Percentiles rank a stretch among this genome's conserved stretches.
Conservation (phyloP, 768 basidiomycete species). For the Dioszegia aurantiaca region DNA sequence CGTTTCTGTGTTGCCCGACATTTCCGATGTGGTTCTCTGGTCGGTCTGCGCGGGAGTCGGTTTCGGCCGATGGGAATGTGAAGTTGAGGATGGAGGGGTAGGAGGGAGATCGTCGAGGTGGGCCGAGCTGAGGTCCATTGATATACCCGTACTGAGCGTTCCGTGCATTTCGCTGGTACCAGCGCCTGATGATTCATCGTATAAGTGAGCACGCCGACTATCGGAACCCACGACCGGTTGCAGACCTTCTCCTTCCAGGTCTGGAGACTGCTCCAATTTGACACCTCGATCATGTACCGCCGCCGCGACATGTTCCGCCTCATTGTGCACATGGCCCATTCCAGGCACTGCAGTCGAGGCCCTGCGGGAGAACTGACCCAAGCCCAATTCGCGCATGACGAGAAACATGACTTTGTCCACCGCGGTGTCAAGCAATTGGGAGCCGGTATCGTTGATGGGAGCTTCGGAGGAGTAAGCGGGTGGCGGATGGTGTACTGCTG, state of each 20-base stretch:
- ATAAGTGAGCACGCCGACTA: neutral
- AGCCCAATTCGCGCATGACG: slow-evolving; percentile 35
- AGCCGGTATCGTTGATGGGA: slow-evolving; percentile 13
- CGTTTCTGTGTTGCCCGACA: neutral
- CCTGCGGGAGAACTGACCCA: neutral
- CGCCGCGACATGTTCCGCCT: slow-evolving; percentile 6
- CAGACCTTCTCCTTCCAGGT: too few species aligned
- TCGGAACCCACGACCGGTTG: neutral
- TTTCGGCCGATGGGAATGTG: neutral
- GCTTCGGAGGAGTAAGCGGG: slow-evolving; percentile 31
- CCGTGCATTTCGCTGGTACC: neutral
- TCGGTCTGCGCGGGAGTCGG: slow-evolving; percentile 3
- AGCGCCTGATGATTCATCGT: neutral
- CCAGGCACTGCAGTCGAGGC: neutral
- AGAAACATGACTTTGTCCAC: slow-evolving; percentile 43
- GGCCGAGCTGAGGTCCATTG: neutral
- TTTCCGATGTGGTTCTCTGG: neutral
- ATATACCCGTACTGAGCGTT: neutral
- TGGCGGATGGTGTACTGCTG: slow-evolving; percentile 6
- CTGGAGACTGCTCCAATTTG: too few species aligned
- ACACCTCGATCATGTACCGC: neutral
- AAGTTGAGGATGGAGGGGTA: neutral
- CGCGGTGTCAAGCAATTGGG: slow-evolving; percentile 41
- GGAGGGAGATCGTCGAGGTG: neutral
- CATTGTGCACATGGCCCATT: neutral